Evolutionary conservation across 2,329 filamentous ascomycete genomes (phyloP).

Genomic region (Didymella exigua): DNA sequence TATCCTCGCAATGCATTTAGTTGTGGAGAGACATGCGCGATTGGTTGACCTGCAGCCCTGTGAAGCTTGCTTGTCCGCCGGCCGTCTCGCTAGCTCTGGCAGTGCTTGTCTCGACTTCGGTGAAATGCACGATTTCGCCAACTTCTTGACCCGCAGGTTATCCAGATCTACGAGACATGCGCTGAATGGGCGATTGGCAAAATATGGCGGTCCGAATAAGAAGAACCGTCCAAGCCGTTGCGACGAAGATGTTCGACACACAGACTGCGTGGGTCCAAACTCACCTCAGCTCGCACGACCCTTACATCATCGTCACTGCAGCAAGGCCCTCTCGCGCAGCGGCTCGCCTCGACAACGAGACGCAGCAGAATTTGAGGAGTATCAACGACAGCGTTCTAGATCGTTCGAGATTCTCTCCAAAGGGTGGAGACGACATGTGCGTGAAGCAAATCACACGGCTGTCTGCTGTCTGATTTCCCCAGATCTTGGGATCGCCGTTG

Average conservation of each 20-base stretch:
- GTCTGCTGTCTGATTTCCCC: neutral
- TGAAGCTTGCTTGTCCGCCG: conserved; percentile 9
- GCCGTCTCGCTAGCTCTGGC: conserved; percentile 5
- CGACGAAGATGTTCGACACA: neutral
- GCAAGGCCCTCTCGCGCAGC: conserved; percentile 3
- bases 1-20: neutral
- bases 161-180: neutral
- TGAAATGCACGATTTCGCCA: neutral
- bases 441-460: conserved; percentile 1
- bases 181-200: no score
- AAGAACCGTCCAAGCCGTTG: neutral
- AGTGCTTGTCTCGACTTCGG: conserved; percentile 8
- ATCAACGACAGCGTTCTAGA: neutral
- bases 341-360: neutral
- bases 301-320: conserved; percentile 3
- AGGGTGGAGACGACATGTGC: neutral
- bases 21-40: neutral
- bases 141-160: neutral
- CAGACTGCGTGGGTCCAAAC: neutral
- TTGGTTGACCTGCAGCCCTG: neutral
- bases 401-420: conserved; percentile 14
- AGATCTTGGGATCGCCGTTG: conserved; percentile 7
- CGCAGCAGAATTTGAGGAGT: neutral
- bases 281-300: neutral
- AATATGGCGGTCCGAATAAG: neutral